A percentile compares a stretch with the other conserved stretches of the same genome.
Evolutionary conservation across 768 basidiomycete genomes (phyloP).

Genomic region (Mycena rebaudengoi): DNA sequence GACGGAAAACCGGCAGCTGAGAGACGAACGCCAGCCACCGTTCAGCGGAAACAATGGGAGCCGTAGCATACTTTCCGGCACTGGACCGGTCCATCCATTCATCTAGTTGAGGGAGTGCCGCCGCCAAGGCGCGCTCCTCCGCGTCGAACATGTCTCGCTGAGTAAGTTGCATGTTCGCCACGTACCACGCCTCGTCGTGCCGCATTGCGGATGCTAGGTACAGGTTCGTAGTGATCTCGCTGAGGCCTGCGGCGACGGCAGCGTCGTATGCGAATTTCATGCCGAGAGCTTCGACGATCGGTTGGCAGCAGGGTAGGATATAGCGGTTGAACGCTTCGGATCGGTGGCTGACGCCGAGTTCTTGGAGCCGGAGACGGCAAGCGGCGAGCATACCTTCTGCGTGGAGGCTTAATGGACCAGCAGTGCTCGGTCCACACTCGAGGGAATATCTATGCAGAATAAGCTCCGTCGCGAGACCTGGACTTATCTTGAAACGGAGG

Average conservation of each 20-base stretch:
- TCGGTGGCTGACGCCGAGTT: constrained; percentile 18
- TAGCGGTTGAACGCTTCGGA: constrained; percentile 18
- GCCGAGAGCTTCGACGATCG: constrained; percentile 28
- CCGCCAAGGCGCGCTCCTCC: neutral
- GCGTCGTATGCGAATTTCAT: constrained; percentile 25
- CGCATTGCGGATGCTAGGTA: constrained; percentile 7
- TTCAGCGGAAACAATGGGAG: constrained; percentile 3
- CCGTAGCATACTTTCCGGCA: neutral
- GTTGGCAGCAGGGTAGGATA: constrained; percentile 26
- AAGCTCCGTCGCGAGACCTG: constrained; percentile 28
- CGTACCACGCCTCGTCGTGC: constrained; percentile 11
- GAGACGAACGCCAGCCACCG: neutral
- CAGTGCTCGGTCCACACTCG: constrained; percentile 1
- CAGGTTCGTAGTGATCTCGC: neutral
- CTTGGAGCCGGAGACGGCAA: neutral
- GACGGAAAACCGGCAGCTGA: neutral
- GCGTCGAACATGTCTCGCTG: neutral
- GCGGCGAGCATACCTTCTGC: constrained; percentile 16
- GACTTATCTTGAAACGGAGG: neutral
- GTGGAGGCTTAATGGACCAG: constrained; percentile 15
- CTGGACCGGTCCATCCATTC: neutral
- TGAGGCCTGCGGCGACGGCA: constrained; percentile 30
- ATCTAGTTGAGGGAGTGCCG: neutral
- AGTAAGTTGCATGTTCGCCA: neutral
- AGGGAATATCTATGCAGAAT: constrained; percentile 16